Conservation (phyloP, 1,139 yeast genomes). For the Pichia cactophila region DNA sequence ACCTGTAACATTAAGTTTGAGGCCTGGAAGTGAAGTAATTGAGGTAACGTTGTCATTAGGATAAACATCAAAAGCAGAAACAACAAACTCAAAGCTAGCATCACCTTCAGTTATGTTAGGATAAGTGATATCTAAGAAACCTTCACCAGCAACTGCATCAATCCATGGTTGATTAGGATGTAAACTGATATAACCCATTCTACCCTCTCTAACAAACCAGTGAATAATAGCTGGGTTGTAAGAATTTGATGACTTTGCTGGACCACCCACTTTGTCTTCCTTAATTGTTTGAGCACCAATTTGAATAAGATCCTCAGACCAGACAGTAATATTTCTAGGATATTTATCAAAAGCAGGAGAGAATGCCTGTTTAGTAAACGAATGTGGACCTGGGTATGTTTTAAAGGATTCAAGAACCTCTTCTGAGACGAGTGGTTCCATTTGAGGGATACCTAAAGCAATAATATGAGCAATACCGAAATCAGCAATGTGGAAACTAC, state of each 20-base stretch:
- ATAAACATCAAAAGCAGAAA: slow-evolving; percentile 5
- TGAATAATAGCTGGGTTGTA: slow-evolving; percentile 5
- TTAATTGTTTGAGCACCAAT: slow-evolving; percentile 6
- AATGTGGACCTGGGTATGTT: slow-evolving; percentile 2
- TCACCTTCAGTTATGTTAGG: slow-evolving; percentile 4
- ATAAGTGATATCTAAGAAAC: slow-evolving; percentile 3
- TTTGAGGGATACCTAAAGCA: slow-evolving; percentile 5
- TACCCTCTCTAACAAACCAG: slow-evolving; percentile 6
- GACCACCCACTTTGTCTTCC: slow-evolving; percentile 5
- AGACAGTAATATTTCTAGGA: slow-evolving; percentile 5
- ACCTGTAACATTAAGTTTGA: slow-evolving; percentile 3
- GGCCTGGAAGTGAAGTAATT: slow-evolving; percentile 1
- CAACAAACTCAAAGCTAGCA: slow-evolving; percentile 1
- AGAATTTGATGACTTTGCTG: background rate
- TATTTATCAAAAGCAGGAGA: slow-evolving; percentile 4
- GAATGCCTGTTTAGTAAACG: slow-evolving; percentile 1
- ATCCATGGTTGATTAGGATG: slow-evolving; percentile 5
- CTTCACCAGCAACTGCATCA: slow-evolving; percentile 5
- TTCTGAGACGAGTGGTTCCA: background rate
- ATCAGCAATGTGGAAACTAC: slow-evolving; percentile 4
- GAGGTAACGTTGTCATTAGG: slow-evolving; percentile 2
- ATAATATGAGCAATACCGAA: slow-evolving; percentile 2
- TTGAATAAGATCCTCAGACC: slow-evolving; percentile 5
- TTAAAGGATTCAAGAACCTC: slow-evolving; percentile 3
- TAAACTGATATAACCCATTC: slow-evolving; percentile 3